Percentiles rank a stretch among this genome's conserved stretches.
phyloP scores from a whole-genome alignment of 352 stramenopile genomes.

The Saprolegnia parasitica region DNA sequence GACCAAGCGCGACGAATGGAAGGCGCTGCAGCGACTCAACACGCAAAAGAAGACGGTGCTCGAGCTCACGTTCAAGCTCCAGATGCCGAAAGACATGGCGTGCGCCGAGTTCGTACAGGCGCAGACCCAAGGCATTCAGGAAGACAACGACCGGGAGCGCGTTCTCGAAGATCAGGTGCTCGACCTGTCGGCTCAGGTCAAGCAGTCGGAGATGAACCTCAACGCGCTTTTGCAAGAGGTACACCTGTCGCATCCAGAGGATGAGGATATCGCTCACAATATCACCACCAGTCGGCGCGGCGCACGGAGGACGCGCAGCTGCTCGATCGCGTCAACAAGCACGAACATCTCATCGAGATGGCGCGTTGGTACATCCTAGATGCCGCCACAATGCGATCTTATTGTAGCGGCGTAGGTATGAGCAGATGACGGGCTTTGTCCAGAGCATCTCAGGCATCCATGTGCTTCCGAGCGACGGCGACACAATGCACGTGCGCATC shows the following conservation, averaged over 20 bases:
- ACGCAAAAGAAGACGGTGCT: constrained; percentile 20
- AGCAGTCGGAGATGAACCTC: neutral
- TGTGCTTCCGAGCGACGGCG: neutral
- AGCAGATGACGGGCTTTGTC: constrained; percentile 5
- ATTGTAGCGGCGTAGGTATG: neutral
- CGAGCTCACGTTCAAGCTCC: constrained; percentile 19
- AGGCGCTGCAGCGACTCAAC: constrained; percentile 13
- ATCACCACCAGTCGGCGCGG: neutral
- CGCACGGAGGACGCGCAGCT: constrained; percentile 2
- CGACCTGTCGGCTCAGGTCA: constrained; percentile 6
- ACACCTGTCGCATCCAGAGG: neutral
- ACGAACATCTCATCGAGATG: neutral
- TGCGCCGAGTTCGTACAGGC: neutral
- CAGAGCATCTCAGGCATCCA: neutral
- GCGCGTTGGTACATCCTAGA: constrained; percentile 3
- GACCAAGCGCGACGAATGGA: constrained; percentile 4
- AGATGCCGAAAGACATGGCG: neutral
- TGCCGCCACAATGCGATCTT: neutral
- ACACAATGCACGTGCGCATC: neutral
- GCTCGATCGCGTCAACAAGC: constrained; percentile 17
- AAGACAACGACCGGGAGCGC: constrained; percentile 13
- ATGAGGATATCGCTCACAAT: neutral
- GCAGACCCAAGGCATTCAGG: neutral
- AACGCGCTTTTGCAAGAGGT: constrained; percentile 1
- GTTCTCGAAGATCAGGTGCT: constrained; percentile 5